phyloP scores from a whole-genome alignment of 2,329 filamentous ascomycete species.

The Graphilbum ipis-grandicollis region DNA sequence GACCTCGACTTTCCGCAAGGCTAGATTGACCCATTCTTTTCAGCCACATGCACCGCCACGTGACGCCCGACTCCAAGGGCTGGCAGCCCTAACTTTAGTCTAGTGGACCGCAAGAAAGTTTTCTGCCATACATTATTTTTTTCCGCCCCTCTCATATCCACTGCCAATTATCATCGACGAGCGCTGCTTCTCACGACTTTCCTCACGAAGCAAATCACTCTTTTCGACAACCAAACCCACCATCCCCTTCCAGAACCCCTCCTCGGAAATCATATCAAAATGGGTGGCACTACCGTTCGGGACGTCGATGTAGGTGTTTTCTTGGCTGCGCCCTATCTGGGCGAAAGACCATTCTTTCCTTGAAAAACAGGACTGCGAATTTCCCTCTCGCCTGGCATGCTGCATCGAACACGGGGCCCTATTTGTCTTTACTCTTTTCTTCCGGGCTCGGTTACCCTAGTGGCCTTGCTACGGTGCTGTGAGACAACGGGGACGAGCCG shows the following conservation, averaged over 20 bases:
- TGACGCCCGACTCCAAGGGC: not conserved
- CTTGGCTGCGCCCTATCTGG: slow-evolving; percentile 6
- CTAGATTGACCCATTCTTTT: too few relatives aligned
- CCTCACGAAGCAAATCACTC: slow-evolving; percentile 4
- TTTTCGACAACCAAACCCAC: not conserved
- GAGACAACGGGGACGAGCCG: slow-evolving; percentile 5
- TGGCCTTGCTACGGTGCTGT: not conserved
- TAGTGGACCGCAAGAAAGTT: not conserved
- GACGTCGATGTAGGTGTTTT: slow-evolving; percentile 61
- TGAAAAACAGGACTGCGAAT: slow-evolving; percentile 1
- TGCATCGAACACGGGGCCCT: not conserved
- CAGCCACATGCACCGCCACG: not conserved
- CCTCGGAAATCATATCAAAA: slow-evolving; percentile 27
- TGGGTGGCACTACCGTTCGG: slow-evolving; percentile 67
- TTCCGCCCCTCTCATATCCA: not conserved
- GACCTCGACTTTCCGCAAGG: too few relatives aligned
- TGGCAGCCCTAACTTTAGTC: slow-evolving; percentile 1
- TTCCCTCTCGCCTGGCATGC: slow-evolving; percentile 4
- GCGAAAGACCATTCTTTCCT: too few relatives aligned
- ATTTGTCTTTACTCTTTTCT: not conserved
- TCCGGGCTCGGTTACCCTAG: not conserved
- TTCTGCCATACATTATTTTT: slow-evolving; percentile 1
- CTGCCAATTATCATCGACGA: not conserved
- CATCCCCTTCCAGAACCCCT: not conserved
- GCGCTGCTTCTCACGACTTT: not conserved